Percentiles rank a stretch among this genome's conserved stretches.
Conservation (phyloP, 768 basidiomycete genomes). For the Tephrocybe sp. region DNA sequence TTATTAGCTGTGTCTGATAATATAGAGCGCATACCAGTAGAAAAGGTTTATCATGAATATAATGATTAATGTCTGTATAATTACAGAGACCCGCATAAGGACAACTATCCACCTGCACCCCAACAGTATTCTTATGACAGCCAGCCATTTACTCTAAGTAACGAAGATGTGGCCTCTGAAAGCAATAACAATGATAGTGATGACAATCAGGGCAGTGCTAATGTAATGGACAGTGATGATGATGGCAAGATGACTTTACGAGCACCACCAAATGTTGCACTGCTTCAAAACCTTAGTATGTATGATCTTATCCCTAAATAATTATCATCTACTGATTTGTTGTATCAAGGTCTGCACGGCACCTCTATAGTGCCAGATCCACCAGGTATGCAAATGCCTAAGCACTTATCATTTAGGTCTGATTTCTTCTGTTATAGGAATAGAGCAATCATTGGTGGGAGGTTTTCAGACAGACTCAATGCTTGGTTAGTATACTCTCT, state of each 20-base stretch:
- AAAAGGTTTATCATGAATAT: too few relatives aligned
- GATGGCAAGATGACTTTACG: not conserved
- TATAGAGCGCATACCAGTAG: too few relatives aligned
- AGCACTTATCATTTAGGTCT: not conserved
- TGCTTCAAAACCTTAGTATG: not conserved
- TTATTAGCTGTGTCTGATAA: too few relatives aligned
- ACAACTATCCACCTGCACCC: not conserved
- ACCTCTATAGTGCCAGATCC: too few relatives aligned
- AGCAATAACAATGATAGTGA: not conserved
- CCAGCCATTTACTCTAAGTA: not conserved
- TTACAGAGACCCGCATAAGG: too few relatives aligned
- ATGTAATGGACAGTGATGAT: too few relatives aligned
- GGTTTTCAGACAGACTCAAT: not conserved
- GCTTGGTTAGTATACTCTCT: not conserved
- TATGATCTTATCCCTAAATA: too few relatives aligned
- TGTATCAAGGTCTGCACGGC: too few relatives aligned
- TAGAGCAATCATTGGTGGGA: not conserved
- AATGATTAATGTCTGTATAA: too few relatives aligned
- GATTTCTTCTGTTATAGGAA: not conserved
- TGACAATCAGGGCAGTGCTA: not conserved
- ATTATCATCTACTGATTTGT: too few relatives aligned
- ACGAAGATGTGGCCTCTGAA: not conserved
- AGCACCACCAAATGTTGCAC: not conserved
- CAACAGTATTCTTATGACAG: too few relatives aligned
- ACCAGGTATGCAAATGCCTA: too few relatives aligned